Evolutionary conservation across 148 eudicot species (phyloP).

Genomic region (Bassia scoparia): DNA sequence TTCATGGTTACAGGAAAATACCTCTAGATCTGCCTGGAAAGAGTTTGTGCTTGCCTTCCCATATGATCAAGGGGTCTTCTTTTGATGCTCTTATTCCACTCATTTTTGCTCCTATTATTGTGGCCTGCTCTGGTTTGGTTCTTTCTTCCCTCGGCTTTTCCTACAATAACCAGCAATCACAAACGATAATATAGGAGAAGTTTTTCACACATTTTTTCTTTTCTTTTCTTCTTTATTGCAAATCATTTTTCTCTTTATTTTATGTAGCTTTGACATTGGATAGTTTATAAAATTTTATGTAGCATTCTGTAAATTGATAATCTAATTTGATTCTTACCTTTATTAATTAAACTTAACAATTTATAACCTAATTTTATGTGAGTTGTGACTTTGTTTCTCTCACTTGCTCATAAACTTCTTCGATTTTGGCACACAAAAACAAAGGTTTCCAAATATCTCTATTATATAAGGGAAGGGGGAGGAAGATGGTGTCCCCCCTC

Average conservation of each 20-base stretch:
- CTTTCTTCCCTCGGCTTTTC: constrained; percentile 23
- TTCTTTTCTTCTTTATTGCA: not conserved
- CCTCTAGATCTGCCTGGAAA: constrained; percentile 40
- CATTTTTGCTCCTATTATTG: constrained; percentile 31
- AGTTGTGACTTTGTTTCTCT: too few species aligned
- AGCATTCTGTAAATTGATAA: too few species aligned
- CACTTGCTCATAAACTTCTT: too few species aligned
- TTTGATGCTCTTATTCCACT: constrained; percentile 34
- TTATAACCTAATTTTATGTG: too few species aligned
- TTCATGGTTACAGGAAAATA: constrained; percentile 22
- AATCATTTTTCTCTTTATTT: not conserved
- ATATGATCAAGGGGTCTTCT: constrained; percentile 28
- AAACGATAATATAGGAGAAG: not conserved
- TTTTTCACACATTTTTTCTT: not conserved
- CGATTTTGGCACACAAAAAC: too few species aligned
- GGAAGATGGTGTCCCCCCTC: too few species aligned
- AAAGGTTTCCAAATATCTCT: too few species aligned
- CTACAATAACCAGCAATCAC: constrained; percentile 2
- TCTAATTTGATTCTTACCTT: too few species aligned
- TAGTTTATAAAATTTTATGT: too few species aligned
- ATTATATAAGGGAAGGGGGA: too few species aligned
- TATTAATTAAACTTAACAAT: too few species aligned
- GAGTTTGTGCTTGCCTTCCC: constrained; percentile 36
- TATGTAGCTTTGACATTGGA: too few species aligned
- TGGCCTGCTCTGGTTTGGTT: constrained; percentile 29